Percentiles rank a stretch among this genome's conserved stretches.
These are phyloP conservation scores for Poa annua DNA, from an alignment of 176 grass and related monocot genomes.

Conservation along the genomic window DNA sequence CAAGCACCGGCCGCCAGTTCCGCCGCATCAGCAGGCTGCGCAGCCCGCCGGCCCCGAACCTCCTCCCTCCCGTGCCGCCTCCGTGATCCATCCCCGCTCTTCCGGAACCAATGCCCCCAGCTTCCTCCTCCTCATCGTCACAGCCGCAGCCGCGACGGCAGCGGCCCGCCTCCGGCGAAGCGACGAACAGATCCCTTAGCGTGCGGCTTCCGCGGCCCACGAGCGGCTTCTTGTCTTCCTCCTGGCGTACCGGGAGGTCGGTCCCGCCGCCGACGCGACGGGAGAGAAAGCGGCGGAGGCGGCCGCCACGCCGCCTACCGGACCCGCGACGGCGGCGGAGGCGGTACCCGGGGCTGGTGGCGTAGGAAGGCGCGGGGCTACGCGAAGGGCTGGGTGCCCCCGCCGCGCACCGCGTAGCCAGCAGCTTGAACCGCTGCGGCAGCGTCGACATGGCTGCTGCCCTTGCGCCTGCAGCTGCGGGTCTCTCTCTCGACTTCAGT, in stretches of 20 bases:
- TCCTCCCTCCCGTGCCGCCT: background rate
- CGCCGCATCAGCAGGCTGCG: slow-evolving; percentile 58
- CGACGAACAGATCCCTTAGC: slow-evolving; percentile 74
- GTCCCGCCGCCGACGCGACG: slow-evolving; percentile 6
- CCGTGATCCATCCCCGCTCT: background rate
- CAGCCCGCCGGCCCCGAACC: slow-evolving; percentile 44
- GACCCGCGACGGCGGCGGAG: slow-evolving; percentile 37
- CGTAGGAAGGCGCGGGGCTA: slow-evolving; percentile 41
- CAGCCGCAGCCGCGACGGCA: background rate
- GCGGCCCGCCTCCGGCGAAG: slow-evolving; percentile 56
- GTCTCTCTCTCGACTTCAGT: background rate
- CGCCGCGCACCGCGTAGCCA: slow-evolving; percentile 66
- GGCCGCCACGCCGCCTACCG: slow-evolving; percentile 9
- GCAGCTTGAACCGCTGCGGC: slow-evolving; percentile 71
- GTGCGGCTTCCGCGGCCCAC: slow-evolving; percentile 41
- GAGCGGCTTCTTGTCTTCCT: slow-evolving; percentile 53
- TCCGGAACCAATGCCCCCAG: background rate
- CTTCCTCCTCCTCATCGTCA: background rate
- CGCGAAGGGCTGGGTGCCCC: slow-evolving; percentile 56
- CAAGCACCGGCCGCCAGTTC: slow-evolving; percentile 60
- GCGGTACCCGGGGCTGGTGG: slow-evolving; percentile 43
- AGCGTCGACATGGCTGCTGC: slow-evolving; percentile 61
- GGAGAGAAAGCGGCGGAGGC: slow-evolving; percentile 31
- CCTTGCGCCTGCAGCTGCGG: background rate
- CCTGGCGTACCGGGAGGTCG: slow-evolving; percentile 26